phyloP scores from a whole-genome alignment of 1,139 yeast genomes.

The Taphrina confusa region DNA sequence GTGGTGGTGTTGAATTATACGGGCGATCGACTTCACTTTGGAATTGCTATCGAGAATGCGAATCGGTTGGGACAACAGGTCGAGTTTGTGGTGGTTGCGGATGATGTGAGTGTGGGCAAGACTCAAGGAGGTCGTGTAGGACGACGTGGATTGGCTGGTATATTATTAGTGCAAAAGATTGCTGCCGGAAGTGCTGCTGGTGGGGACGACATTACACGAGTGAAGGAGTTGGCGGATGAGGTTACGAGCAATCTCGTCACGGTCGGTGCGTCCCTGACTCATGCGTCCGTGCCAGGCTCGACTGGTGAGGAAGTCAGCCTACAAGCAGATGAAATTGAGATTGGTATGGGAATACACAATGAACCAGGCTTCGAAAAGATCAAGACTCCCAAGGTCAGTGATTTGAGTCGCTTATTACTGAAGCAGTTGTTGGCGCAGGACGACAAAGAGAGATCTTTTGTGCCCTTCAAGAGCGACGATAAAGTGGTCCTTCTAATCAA shows the following conservation, averaged over 20 bases:
- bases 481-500: constrained; percentile 54
- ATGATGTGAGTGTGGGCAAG: constrained; percentile 90
- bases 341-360: constrained; percentile 95
- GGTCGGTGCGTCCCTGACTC: constrained; percentile 84
- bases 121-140: constrained; percentile 88
- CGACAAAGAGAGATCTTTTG: constrained; percentile 50
- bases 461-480: constrained; percentile 48
- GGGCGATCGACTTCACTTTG: constrained; percentile 90
- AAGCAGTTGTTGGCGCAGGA: constrained; percentile 44
- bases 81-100: constrained; percentile 75
- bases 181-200: constrained; percentile 66
- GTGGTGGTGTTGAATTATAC: constrained; percentile 87
- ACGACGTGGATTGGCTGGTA: constrained; percentile 90
- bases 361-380: constrained; percentile 81
- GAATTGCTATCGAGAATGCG: constrained; percentile 84
- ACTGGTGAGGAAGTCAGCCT: constrained; percentile 53
- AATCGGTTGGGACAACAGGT: constrained; percentile 71
- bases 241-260: constrained; percentile 72
- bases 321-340: constrained; percentile 67
- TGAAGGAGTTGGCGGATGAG: constrained; percentile 60
- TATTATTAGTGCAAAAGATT: constrained; percentile 79
- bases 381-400: constrained; percentile 65
- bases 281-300: constrained; percentile 83
- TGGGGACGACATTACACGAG: constrained; percentile 54
- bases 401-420: constrained; percentile 47